Conservation (phyloP, 2,329 filamentous ascomycete species). For the Drechslerella stenobrocha region DNA sequence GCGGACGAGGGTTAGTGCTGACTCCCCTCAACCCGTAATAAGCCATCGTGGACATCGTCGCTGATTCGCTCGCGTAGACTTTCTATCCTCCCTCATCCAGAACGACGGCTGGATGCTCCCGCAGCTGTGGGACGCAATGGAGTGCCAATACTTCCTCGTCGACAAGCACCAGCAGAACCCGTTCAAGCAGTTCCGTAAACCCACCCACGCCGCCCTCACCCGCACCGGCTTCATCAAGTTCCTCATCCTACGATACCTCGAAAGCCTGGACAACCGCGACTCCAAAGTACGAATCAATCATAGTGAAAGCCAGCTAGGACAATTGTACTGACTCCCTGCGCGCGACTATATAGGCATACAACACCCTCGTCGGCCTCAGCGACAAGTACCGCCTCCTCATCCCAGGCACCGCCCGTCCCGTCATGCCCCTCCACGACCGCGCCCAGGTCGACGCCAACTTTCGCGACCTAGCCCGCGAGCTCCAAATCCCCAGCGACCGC, state of each 20-base stretch:
- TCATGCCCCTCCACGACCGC: slow-evolving; percentile 38
- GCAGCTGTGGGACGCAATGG: slow-evolving; percentile 33
- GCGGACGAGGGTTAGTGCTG: slow-evolving; percentile 15
- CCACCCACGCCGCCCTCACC: slow-evolving; percentile 12
- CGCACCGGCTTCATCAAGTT: slow-evolving; percentile 39
- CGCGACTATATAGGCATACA: slow-evolving; percentile 17
- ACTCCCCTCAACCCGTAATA: no score
- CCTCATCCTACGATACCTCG: slow-evolving; percentile 32
- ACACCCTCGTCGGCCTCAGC: slow-evolving; percentile 19
- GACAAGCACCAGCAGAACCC: slow-evolving; percentile 17
- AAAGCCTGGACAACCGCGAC: slow-evolving; percentile 9
- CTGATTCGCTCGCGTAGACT: no score
- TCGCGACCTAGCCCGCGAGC: slow-evolving; percentile 19
- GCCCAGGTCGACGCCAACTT: slow-evolving; percentile 32
- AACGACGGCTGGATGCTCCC: slow-evolving; percentile 23
- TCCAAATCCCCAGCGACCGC: slow-evolving; percentile 38
- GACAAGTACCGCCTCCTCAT: slow-evolving; percentile 30
- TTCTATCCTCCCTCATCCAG: slow-evolving; percentile 11
- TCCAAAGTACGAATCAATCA: slow-evolving; percentile 7
- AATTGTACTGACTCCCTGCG: background rate
- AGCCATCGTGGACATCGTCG: no score
- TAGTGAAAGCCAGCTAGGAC: background rate
- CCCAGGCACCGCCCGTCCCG: slow-evolving; percentile 28
- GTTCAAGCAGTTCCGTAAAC: slow-evolving; percentile 31
- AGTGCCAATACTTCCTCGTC: slow-evolving; percentile 28